These are phyloP conservation scores for Sphagnum contortum DNA, from an alignment of 225 moss, liverwort and hornwort species.

Conservation along the genomic window DNA sequence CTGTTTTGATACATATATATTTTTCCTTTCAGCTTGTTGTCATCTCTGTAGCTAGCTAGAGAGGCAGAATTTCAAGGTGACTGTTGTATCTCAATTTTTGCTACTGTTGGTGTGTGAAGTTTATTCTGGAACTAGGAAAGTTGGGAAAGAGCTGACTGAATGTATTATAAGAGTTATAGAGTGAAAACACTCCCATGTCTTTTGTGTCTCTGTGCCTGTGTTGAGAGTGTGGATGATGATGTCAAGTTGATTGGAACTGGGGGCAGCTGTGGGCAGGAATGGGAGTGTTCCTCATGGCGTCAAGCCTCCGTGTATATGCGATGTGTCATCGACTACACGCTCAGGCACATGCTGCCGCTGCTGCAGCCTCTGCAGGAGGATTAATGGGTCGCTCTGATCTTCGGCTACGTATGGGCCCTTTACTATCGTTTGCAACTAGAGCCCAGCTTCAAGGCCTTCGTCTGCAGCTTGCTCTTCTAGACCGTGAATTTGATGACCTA, in stretches of 20 bases:
- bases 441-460: slow-evolving; percentile 52
- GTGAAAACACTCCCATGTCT: too few relatives aligned
- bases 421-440: slow-evolving; percentile 40
- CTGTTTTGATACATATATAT: too few relatives aligned
- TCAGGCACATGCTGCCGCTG: slow-evolving; percentile 48
- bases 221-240: too few relatives aligned
- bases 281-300: slow-evolving; percentile 51
- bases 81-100: too few relatives aligned
- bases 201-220: too few relatives aligned
- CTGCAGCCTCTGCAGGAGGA: slow-evolving; percentile 30
- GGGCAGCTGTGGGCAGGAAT: slow-evolving; percentile 56
- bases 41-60: too few relatives aligned
- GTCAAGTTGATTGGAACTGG: not conserved
- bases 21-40: too few relatives aligned
- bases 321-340: slow-evolving; percentile 64
- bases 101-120: too few relatives aligned
- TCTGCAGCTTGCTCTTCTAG: slow-evolving; percentile 56
- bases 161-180: too few relatives aligned
- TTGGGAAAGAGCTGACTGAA: too few relatives aligned
- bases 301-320: slow-evolving; percentile 46
- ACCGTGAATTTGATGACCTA: slow-evolving; percentile 65
- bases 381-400: slow-evolving; percentile 46
- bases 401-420: slow-evolving; percentile 48
- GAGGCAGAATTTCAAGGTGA: too few relatives aligned
- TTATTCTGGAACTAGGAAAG: too few relatives aligned